Evolutionary conservation across 495 filamentous ascomycete genomes (phyloP), one percentile per base, ranked within the genome.

Genomic region (Aspergillus mulundensis): DNA sequence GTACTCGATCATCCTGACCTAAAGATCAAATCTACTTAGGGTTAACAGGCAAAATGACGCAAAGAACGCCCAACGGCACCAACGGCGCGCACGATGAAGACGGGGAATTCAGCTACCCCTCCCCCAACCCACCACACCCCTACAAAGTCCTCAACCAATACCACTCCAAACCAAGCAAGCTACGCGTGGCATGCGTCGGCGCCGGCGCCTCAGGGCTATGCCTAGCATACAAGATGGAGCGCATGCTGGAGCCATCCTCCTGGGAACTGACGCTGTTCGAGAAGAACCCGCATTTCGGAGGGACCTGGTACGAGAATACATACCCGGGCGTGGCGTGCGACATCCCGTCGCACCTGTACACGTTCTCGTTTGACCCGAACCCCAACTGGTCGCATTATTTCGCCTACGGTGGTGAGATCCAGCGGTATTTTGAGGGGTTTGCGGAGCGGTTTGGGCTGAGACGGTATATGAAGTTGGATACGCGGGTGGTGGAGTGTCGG

Each of bases 341-440:
- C 50, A 44, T 69, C 47, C 77, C 75, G 50, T 75, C 82, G 6
- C n/a, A 61, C 71, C 5, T 78, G 16, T 86, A 86, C 65, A 77
- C 70, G 32, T 82, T 83, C 66, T 77, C 72, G 2, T 86, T 85
- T 61, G 73, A 73, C 15, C 73, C 67, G 20, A 85, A 85, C 60
- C 66, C 76, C 11, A 66, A 71, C 34, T 85, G 84, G 82, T 76
- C 74, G 0, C 66, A 67, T 32, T 58, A 66, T 1, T 75, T 84
- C 0, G 81, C 80, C 38, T 69, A 70, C 20, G 70, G 76, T 36
- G 81, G 77, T 45, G 59, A 75, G 30, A 74, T 86, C 16, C 57
- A 71, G 3, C 63, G 66, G 40, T 72, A 75, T 36, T 66, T 75
- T 61, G 62, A 72, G 39, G 32, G 14, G 3, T 72, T 69, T 2